Evolutionary conservation across 2,329 filamentous ascomycete species (phyloP).

Genomic region (Ceratocystis alfenasii): DNA sequence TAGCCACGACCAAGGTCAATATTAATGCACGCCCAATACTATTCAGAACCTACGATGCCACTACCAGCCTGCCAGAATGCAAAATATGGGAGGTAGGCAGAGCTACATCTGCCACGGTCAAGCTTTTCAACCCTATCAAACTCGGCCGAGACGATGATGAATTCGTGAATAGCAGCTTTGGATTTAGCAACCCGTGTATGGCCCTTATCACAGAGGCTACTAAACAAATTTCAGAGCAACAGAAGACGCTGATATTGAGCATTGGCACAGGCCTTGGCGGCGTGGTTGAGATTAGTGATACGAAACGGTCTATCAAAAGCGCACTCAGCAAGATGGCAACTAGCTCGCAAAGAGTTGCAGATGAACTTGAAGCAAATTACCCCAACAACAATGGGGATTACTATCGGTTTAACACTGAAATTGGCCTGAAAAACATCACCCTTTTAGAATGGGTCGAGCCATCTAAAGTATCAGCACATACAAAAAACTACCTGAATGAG

Average conservation of each 20-base stretch:
- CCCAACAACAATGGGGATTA: too few species aligned
- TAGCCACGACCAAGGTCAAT: not conserved
- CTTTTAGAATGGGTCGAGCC: slow-evolving; percentile 26
- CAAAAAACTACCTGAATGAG: slow-evolving; percentile 24
- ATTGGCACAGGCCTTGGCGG: slow-evolving; percentile 27
- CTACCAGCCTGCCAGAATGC: slow-evolving; percentile 23
- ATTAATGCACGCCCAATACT: slow-evolving; percentile 24
- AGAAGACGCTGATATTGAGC: slow-evolving; percentile 24
- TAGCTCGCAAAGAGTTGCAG: not conserved
- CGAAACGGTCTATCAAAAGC: too few species aligned
- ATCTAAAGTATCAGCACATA: slow-evolving; percentile 25
- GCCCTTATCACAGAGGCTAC: slow-evolving; percentile 27
- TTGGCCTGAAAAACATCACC: slow-evolving; percentile 25
- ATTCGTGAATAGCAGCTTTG: slow-evolving; percentile 28
- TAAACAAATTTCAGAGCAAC: slow-evolving; percentile 23
- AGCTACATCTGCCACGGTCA: slow-evolving; percentile 27
- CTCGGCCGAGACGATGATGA: slow-evolving; percentile 26
- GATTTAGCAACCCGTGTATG: slow-evolving; percentile 29
- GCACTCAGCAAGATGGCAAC: slow-evolving; percentile 17
- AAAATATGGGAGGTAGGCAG: slow-evolving; percentile 28
- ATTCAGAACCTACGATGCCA: slow-evolving; percentile 27
- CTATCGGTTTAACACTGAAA: slow-evolving; percentile 26
- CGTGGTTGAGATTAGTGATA: slow-evolving; percentile 17
- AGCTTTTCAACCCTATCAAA: slow-evolving; percentile 28
- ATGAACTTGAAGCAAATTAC: not conserved